Evolutionary conservation across 176 grass and related monocot species (phyloP), one percentile per base, ranked within the genome.

Genomic region (Oryza rufipogon): DNA sequence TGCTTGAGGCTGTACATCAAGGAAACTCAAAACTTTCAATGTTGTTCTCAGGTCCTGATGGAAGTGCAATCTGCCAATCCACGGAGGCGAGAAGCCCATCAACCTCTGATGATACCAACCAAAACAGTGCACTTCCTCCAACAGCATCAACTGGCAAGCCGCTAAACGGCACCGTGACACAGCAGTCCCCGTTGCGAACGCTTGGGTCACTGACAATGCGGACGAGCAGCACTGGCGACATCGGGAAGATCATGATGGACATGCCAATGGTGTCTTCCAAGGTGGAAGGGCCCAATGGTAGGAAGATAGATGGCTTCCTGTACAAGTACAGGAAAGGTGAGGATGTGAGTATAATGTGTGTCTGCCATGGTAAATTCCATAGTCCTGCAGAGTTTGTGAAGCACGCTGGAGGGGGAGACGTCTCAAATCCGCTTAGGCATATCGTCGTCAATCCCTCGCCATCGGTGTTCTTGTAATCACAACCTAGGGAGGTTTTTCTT

Each of bases 371-470:
- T 80, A 96, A 72, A 77, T 94, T 99, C 72, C 93, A 92, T 78
- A 94, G 91, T 32, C 93, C 96, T 0, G 91, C 93, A 1, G 93
- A 96, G 89, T 99, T 99, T 71, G 93, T 99, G 68, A 99, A 91
- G 77, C 96, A 96, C 0, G 93, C 91, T 6, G 93, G 93, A 4
- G 96, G 91, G 3, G 88, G 81, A 17, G 93, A 96, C 1, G 93
- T 96, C 52, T 76, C 88, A 0, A 92, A 96, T 52, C 96, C 93
- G 0, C 91, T 96, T 17, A 83, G 73, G 75, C 96, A 96, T 85
- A 96, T 96, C 14, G 85, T 89, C 4, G 75, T 94, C 79, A 96
- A 89, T 68, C 81, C 91, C n/a, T 47, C 83, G 2, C 60, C 88
- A 0, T 86, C 74, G 5, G 42, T 79, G 66, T 88, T 76, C 52